Conservation (phyloP, 805 yeast genomes). For the Suhomyces pyralidae region DNA sequence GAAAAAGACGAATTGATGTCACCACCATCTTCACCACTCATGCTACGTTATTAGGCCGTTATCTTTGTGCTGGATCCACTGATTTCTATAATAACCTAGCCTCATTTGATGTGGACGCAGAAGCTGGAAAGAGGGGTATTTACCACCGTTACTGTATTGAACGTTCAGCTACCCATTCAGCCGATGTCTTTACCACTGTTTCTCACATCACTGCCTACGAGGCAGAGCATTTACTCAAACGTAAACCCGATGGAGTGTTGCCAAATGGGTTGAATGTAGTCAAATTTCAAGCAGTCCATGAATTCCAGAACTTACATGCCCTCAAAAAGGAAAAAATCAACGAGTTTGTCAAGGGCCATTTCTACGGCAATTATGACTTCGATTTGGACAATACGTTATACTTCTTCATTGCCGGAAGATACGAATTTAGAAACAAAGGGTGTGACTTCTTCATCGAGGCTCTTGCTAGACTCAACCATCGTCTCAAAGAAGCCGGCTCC, state of each 20-base stretch:
- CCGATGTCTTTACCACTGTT: conserved; percentile 96
- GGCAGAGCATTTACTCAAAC: conserved; percentile 84
- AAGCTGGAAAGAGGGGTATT: conserved; percentile 96
- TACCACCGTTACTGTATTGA: conserved; percentile 96
- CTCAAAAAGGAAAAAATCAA: conserved; percentile 85
- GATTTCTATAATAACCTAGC: conserved; percentile 92
- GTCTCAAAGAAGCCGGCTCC: conserved; percentile 75
- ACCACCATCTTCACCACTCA: conserved; percentile 97
- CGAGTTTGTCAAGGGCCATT: conserved; percentile 94
- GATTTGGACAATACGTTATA: conserved; percentile 91
- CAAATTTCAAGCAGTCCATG: conserved; percentile 96
- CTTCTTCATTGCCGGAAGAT: conserved; percentile 95
- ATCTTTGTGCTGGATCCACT: conserved; percentile 92
- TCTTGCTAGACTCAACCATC: conserved; percentile 86
- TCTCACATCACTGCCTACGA: conserved; percentile 97
- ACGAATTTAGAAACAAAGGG: conserved; percentile 95
- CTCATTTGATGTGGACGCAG: conserved; percentile 91
- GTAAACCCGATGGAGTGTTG: conserved; percentile 96
- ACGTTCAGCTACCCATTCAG: conserved; percentile 92
- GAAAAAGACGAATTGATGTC: conserved; percentile 87
- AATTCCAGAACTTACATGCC: conserved; percentile 95
- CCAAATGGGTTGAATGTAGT: conserved; percentile 96
- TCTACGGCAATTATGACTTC: conserved; percentile 94
- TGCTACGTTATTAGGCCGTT: conserved; percentile 92
- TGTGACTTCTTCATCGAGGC: conserved; percentile 93